A percentile compares a stretch with the other conserved stretches of the same genome.
These are phyloP conservation scores for Cutaneotrichosporon mucoides DNA, from an alignment of 1,284 basidiomycete genomes.

Conservation along the genomic window DNA sequence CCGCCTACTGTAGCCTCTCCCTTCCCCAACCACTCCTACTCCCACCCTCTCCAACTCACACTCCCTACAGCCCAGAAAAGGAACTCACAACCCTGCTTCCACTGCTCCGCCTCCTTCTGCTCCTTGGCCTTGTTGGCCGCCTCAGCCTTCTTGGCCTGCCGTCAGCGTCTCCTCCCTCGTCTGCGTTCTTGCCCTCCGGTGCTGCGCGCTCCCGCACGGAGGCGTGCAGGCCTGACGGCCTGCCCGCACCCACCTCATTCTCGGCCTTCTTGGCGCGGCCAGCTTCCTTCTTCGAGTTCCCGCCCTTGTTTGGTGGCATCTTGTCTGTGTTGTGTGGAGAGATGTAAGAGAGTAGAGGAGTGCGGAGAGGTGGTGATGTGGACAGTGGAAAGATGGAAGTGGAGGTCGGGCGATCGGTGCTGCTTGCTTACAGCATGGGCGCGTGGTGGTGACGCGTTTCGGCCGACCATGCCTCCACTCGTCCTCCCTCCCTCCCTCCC, in stretches of 20 bases:
- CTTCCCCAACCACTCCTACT: no score
- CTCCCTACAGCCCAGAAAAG: no score
- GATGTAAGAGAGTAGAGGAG: neutral
- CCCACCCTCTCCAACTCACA: no score
- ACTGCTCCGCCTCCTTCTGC: conserved; percentile 67
- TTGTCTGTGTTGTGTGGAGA: conserved; percentile 2
- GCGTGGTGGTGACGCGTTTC: conserved; percentile 1
- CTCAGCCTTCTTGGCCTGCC: conserved; percentile 58
- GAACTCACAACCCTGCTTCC: conserved; percentile 64
- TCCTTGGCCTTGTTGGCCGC: conserved; percentile 41
- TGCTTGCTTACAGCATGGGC: no score
- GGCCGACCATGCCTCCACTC: conserved; percentile 6
- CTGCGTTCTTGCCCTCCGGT: no score
- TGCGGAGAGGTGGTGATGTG: neutral
- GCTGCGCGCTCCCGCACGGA: neutral
- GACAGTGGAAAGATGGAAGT: neutral
- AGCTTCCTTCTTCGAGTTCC: conserved; percentile 82
- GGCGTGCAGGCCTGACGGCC: neutral
- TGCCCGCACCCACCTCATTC: conserved; percentile 65
- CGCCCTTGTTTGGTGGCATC: conserved; percentile 75
- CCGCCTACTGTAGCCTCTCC: no score
- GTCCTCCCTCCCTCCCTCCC: neutral
- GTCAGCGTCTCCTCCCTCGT: neutral
- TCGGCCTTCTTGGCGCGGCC: conserved; percentile 89
- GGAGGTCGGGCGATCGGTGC: neutral